These are phyloP conservation scores for Wickerhamiella domercqiae DNA, from an alignment of 805 yeast genomes.

Conservation along the genomic window DNA sequence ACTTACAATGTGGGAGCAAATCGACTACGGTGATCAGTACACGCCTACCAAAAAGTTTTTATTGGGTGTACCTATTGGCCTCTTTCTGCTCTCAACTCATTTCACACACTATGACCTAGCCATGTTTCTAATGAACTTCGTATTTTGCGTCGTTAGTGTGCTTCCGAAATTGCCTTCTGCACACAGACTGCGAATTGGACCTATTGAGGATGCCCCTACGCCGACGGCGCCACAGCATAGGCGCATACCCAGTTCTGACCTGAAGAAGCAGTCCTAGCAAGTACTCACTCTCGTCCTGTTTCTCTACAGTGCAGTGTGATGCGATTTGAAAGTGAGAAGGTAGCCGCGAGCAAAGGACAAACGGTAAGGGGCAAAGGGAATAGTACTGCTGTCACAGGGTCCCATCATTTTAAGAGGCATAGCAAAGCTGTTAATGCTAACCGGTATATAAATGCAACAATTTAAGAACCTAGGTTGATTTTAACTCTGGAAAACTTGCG, in stretches of 20 bases:
- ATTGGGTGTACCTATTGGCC: slow-evolving; percentile 79
- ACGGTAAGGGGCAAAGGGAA: no score
- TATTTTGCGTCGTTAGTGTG: slow-evolving; percentile 73
- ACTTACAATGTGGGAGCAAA: slow-evolving; percentile 97
- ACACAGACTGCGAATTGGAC: slow-evolving; percentile 24
- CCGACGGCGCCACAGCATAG: slow-evolving; percentile 8
- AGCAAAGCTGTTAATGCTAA: no score
- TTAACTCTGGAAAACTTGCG: slow-evolving; percentile 54
- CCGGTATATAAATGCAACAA: no score
- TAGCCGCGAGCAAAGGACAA: no score
- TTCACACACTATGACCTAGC: slow-evolving; percentile 73
- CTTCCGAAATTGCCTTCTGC: slow-evolving; percentile 69
- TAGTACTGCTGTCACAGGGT: no score
- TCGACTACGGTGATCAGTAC: slow-evolving; percentile 88
- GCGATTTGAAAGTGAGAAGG: no score
- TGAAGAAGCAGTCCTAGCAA: slow-evolving; percentile 8
- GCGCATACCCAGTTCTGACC: slow-evolving; percentile 11
- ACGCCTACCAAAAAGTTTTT: slow-evolving; percentile 92
- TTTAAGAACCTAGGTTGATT: slow-evolving; percentile 71
- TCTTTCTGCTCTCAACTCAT: slow-evolving; percentile 78
- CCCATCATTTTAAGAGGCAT: no score
- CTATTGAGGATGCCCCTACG: slow-evolving; percentile 15
- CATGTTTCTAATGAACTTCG: slow-evolving; percentile 62
- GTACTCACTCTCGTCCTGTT: background rate
- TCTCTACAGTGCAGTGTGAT: background rate